phyloP scores from a whole-genome alignment of 2,329 filamentous ascomycete species.

The Ophiostoma sp. region DNA sequence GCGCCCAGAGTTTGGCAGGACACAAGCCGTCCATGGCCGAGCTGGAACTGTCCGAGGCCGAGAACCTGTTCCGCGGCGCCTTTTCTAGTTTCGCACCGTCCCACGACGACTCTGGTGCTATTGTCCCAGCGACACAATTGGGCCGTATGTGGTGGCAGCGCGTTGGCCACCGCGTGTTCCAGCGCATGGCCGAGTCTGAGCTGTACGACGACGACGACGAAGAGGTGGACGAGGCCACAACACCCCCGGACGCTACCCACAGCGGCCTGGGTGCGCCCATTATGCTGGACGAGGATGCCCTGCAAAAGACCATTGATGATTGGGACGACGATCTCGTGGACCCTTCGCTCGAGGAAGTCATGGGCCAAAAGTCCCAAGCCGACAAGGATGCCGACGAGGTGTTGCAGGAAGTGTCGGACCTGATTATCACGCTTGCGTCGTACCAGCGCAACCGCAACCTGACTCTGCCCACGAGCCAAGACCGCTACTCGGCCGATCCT shows the following conservation, averaged over 20 bases:
- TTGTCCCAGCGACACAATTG: constrained; percentile 62
- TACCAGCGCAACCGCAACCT: constrained; percentile 75
- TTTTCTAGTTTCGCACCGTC: constrained; percentile 77
- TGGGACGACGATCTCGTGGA: constrained; percentile 56
- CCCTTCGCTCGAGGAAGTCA: constrained; percentile 50
- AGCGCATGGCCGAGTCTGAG: constrained; percentile 56
- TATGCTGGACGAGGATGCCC: constrained; percentile 44
- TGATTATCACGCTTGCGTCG: constrained; percentile 70
- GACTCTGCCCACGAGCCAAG: constrained; percentile 59
- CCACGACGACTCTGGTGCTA: constrained; percentile 65
- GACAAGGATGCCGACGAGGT: constrained; percentile 63
- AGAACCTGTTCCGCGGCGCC: constrained; percentile 67
- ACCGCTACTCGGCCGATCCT: constrained; percentile 55
- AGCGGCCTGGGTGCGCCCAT: not conserved
- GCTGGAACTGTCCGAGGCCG: constrained; percentile 60
- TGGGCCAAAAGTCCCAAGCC: constrained; percentile 43
- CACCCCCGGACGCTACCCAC: constrained; percentile 25
- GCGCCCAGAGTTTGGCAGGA: constrained; percentile 61
- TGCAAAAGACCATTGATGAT: constrained; percentile 51
- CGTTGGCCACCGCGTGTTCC: constrained; percentile 59
- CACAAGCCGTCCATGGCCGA: constrained; percentile 53
- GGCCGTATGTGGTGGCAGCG: constrained; percentile 73
- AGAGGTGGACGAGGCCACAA: constrained; percentile 33
- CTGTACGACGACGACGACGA: constrained; percentile 31
- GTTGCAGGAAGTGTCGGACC: constrained; percentile 65